Conservation (phyloP, 2,329 filamentous ascomycete species). For the Colletotrichum neosansevieriae region DNA sequence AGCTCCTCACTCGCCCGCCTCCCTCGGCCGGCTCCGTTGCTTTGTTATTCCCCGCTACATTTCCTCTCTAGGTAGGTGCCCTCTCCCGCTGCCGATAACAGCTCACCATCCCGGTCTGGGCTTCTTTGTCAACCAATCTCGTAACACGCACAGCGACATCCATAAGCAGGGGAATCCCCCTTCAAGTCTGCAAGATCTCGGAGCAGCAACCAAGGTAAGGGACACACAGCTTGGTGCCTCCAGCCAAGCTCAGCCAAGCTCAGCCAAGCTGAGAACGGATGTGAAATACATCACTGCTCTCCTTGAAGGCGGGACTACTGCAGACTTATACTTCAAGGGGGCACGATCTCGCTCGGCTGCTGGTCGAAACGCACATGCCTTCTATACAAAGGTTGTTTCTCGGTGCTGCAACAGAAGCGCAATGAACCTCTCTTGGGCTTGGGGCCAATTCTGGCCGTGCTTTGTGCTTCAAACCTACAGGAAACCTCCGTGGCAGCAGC, state of each 20-base stretch:
- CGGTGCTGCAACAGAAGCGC: constrained; percentile 34
- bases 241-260: not conserved
- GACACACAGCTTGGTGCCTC: constrained; percentile 8
- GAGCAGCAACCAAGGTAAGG: not conserved
- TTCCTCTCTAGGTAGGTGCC: constrained; percentile 12
- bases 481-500: constrained; percentile 25
- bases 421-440: constrained; percentile 27
- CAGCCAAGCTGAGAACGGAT: constrained; percentile 25
- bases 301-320: constrained; percentile 22
- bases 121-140: constrained; percentile 31
- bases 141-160: constrained; percentile 24
- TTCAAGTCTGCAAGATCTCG: constrained; percentile 1
- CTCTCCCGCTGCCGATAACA: constrained; percentile 30
- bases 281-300: constrained; percentile 18
- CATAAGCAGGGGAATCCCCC: constrained; percentile 24
- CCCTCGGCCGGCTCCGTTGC: constrained; percentile 36
- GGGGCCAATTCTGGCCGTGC: constrained; percentile 27
- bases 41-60: constrained; percentile 21
- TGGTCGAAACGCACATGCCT: constrained; percentile 35
- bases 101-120: not conserved
- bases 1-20: constrained; percentile 9
- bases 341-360: constrained; percentile 36
- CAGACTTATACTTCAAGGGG: constrained; percentile 39
- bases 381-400: constrained; percentile 35
- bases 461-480: constrained; percentile 36